Conservation (phyloP, 495 filamentous ascomycete species). For the Annulohypoxylon nitens region DNA sequence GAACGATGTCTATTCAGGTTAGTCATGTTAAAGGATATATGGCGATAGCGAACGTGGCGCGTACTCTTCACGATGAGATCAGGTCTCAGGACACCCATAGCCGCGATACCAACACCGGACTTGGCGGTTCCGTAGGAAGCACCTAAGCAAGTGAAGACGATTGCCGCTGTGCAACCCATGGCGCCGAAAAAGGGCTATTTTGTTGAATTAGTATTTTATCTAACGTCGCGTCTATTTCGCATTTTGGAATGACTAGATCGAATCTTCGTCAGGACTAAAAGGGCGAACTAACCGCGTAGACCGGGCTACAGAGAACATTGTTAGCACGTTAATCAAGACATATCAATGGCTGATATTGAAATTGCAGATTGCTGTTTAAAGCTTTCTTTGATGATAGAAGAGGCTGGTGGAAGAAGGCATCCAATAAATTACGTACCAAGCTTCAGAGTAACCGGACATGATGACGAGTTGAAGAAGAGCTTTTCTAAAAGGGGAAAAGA, state of each 20-base stretch:
- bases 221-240: conserved; percentile 29
- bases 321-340: conserved; percentile 31
- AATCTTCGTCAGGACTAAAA: conserved; percentile 25
- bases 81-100: conserved; percentile 97
- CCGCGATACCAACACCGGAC: conserved; percentile 97
- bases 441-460: conserved; percentile 61
- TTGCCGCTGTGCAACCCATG: conserved; percentile 98
- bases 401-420: conserved; percentile 40
- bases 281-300: conserved; percentile 92
- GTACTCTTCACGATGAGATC: conserved; percentile 99
- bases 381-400: conserved; percentile 49
- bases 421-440: conserved; percentile 52
- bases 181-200: conserved; percentile 97
- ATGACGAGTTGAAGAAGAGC: conserved; percentile 53
- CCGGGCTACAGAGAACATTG: conserved; percentile 73
- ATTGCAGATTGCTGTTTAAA: conserved; percentile 21
- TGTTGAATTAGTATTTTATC: conserved; percentile 52
- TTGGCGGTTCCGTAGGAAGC: conserved; percentile 99
- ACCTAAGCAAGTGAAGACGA: conserved; percentile 99
- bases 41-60: conserved; percentile 51
- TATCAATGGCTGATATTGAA: conserved; percentile 19
- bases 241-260: conserved; percentile 34
- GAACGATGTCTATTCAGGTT: conserved; percentile 84
- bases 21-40: conserved; percentile 31
- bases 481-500: conserved; percentile 34